Base-by-base conservation (phyloP, 2,329 filamentous ascomycete species). In the Sporothrix curviconia region DNA sequence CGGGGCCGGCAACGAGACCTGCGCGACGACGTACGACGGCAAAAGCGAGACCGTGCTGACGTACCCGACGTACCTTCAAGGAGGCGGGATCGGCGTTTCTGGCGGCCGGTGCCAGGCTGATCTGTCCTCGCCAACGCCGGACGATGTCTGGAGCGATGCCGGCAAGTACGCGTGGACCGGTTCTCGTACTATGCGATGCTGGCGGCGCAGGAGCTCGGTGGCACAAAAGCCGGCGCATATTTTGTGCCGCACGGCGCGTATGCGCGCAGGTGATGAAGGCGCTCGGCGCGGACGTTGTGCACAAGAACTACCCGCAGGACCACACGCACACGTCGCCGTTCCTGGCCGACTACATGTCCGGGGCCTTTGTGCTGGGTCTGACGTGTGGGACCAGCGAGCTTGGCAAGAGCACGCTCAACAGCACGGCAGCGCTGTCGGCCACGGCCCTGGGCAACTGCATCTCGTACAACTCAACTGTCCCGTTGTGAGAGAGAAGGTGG, bases 241-340 rank as follows among this genome's bases (percentile, higher is more conserved):
- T 84, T 80, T 65, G 78, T 86, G 9, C 78, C 84, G 28, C 83
- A 87, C 64, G 55, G 59, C 4, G 52, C 59, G 14, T 84, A 84
- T 62, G 76, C 77, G 81, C 78, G 3, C 74, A 77, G 61, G 76
- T 75, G 39, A 83, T 78, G 66, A 56, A 57, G 30, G 37, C 24
- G 30, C 55, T 83, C 46, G 81, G 83, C 0, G 70, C 69, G 40
- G 59, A 69, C 0, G 73, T 70, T 3, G 79, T 83, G 25, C 76
- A 83, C 66, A 70, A 71, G 0, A 73, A 77, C 60, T 87, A 78
- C 60, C 80, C 82, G 0, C 74, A 74, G 19, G 83, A 85, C 63
- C 83, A 86, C 67, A 86, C 83, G 0, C 84, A 86, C 66, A 85
- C 83, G 2, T 78, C 76, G 53, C 71, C 79, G 0, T 71, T 69